phyloP scores from a whole-genome alignment of 2,329 filamentous ascomycete genomes.

The Trichoderma sp. region DNA sequence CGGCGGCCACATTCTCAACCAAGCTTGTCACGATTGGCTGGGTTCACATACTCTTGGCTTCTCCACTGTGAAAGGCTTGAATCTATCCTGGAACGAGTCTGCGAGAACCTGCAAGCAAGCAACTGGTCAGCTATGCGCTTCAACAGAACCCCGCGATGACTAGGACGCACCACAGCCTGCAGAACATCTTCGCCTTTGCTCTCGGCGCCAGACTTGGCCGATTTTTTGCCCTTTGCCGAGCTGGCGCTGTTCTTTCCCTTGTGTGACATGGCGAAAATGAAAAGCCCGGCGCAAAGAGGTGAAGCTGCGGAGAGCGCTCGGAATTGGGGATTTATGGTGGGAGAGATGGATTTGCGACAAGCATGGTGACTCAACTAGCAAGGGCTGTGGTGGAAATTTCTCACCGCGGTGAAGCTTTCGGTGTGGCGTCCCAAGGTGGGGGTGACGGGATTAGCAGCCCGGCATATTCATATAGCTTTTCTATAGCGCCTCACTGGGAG shows the following conservation, averaged over 20 bases:
- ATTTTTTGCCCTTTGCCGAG: conserved; percentile 51
- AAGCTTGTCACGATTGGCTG: neutral
- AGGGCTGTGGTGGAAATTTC: conserved; percentile 26
- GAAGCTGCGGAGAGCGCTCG: conserved; percentile 20
- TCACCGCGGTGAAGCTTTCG: conserved; percentile 29
- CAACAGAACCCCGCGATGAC: conserved; percentile 28
- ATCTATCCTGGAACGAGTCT: conserved; percentile 91
- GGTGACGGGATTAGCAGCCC: neutral
- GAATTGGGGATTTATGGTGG: conserved; percentile 17
- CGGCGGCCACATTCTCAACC: neutral
- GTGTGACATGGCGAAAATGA: conserved; percentile 41
- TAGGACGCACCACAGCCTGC: conserved; percentile 52
- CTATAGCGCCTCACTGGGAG: neutral
- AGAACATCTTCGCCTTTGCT: conserved; percentile 56
- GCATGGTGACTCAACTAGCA: conserved; percentile 32
- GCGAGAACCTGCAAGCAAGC: conserved; percentile 65
- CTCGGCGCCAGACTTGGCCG: conserved; percentile 49
- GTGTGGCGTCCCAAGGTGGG: conserved; percentile 12
- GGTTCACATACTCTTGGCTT: conserved; percentile 65
- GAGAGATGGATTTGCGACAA: conserved; percentile 21
- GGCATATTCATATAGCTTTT: neutral
- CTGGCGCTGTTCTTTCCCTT: conserved; percentile 40
- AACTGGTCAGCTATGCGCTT: neutral
- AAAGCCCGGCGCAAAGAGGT: neutral
- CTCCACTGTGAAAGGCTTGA: conserved; percentile 83